Evolutionary conservation across 805 yeast genomes (phyloP), one percentile per base, ranked within the genome.

Genomic region (Barnettozyma populi): DNA sequence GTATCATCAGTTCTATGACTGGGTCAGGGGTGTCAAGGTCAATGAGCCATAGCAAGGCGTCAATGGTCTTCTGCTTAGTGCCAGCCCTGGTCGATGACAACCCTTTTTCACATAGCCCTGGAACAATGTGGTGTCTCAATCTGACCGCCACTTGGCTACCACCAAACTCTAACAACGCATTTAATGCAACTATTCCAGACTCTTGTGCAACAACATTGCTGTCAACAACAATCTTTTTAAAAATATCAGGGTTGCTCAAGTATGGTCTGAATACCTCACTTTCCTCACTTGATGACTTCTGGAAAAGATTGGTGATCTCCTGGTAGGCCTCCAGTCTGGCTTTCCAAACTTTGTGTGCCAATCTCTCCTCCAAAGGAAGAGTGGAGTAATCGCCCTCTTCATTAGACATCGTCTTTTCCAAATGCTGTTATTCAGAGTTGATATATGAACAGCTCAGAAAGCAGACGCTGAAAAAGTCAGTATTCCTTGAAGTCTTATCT

Each of bases 121-220:
- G 61, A 1, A 80, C 68, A 5, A 78, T 69, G 11, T 64, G 58
- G 10, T 60, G 54, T 51, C 79, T 73, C 19, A 80, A 58, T 52
- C 66, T 70, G 6, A 63, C 38, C 42, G 75, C 68, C 4, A 62
- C 73, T 2, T 61, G 56, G 0, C 76, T 48, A 0, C 82, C 84
- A 2, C 86, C 86, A 57, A 64, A 75, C 56, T 78, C 76, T 38
- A 86, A 66, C 57, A 78, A 76, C 5, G 78, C 72, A 13, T 66
- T 66, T 6, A 88, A 63, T 7, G 86, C 74, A 3, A 68, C 62
- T 19, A 89, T 69, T 5, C 88, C 98, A 2, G 84, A 70, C 59
- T 94, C 98, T 54, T 90, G 96, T 0, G 98, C 96, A 16, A 85
- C 94, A 18, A 90, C 97, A 61, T 94, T 94, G 29, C 84, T 64